Base-by-base conservation (phyloP, 2,329 filamentous ascomycete genomes). In the Daldinia sp. region DNA sequence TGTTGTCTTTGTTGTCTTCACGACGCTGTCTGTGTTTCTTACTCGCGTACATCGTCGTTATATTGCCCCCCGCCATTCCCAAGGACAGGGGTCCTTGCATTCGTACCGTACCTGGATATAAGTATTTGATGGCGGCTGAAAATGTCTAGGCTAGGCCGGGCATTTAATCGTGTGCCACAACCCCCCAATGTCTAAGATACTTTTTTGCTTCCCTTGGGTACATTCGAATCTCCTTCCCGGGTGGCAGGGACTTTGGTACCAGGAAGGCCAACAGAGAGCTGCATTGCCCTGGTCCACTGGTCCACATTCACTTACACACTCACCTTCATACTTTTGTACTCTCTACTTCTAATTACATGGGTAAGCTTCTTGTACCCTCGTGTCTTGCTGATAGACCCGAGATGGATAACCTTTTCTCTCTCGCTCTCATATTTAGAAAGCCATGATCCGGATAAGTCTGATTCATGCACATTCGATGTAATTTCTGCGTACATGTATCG, bases 391-490 rank as follows among this genome's bases (percentile, higher is more conserved):
- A 63, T 65, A 48, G 53, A 63, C 55, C 72, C 67, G 69, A 74
- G 65, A 66, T 65, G 65, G 63, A 59, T 66, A 68, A 63, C 58
- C 58, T 65, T 69, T 57, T 64, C 55, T 28, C 68, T 70, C 63
- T 60, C 73, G 74, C 72, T 74, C 68, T 71, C 63, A 63, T 73
- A 74, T 73, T 74, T 72, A 75, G 69, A 69, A 74, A 67, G 57
- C 63, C 51, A 48, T 64, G 48, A 67, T 56, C 68, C 71, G 55
- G 60, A 63, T 42, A 63, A 48, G 35, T 65, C 58, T 70, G 37
- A 46, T 60, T 56, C 67, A 61, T 67, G 56, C 62, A 62, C 65
- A 48, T 63, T 66, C 61, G 42, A 59, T 63, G 42, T 41, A 33
- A 58, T 67, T 68, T 55, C 55, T 65, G 65, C 53, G 48, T 68